Evolutionary conservation across 169 alveolate genomes (phyloP), one percentile per base, ranked within the genome.

Genomic region (Amoebophrya sp.): DNA sequence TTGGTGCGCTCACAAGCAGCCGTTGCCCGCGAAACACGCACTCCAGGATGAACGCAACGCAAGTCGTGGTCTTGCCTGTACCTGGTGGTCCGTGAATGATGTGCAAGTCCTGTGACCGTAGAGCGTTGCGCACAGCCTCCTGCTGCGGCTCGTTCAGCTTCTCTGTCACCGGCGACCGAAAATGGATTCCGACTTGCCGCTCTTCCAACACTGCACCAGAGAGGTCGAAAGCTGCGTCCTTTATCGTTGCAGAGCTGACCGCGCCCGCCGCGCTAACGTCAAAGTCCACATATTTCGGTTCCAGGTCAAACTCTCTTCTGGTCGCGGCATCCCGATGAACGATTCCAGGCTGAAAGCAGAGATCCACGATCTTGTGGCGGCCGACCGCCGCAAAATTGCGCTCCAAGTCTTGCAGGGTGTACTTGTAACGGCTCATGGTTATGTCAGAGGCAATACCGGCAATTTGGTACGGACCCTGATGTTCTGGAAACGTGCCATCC

Each of bases 41-140:
- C 41, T 92, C 93, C 41, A 92, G 40, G 33, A 92, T 92, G 54
- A 78, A 92, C 0, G 93, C 89, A 38, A 92, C 93, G 41, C 89
- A 33, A 40, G 93, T 92, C 40, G 93, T 92, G 24, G 93, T 92
- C 90, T 92, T 92, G 12, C 93, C 93, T 12, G 93, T 92, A 29
- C 93, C 89, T 0, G 93, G 93, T 0, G 93, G 93, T 6, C 93
- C 93, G 89, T 92, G 93, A 24, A 92, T 92, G 41, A 92, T 47
- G 39, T 91, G 39, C 36, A 89, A 90, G 89, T 92, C 93, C 10
- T 40, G 91, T 3, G 93, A 91, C 23, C 93, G 47, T 77, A 92
- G 36, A 38, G 92, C 89, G 83, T 89, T 83, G 36, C 38, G 41
- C 14, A 92, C 93, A 0, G 93, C 93, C 38, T 89, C 65, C 41